Percentiles rank a stretch among this genome's conserved stretches.
Evolutionary conservation across 352 stramenopile species (phyloP).

Genomic region (Globisporangium apiculatum): DNA sequence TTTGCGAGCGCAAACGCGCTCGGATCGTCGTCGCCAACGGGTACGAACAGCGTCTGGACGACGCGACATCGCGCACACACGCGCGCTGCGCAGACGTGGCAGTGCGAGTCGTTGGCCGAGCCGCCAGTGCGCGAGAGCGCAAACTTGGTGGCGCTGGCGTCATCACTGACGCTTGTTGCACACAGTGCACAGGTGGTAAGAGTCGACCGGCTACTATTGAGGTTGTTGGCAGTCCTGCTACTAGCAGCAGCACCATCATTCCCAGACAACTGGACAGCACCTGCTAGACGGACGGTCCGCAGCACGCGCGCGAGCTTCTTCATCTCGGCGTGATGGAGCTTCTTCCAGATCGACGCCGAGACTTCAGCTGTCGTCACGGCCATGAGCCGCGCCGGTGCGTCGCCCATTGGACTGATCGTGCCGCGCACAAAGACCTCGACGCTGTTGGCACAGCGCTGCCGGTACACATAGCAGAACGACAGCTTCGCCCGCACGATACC

Average conservation of each 20-base stretch:
- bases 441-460: constrained; percentile 20
- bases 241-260: background rate
- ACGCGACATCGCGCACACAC: constrained; percentile 5
- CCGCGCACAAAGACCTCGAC: constrained; percentile 39
- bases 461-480: constrained; percentile 39
- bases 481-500: constrained; percentile 31
- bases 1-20: background rate
- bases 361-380: constrained; percentile 14
- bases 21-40: background rate
- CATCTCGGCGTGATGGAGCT: constrained; percentile 22
- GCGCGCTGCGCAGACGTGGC: background rate
- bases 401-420: constrained; percentile 22
- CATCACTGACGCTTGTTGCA: background rate
- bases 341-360: constrained; percentile 1
- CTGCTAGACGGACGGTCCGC: background rate
- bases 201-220: background rate
- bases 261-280: too few species aligned
- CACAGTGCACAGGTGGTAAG: background rate
- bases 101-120: background rate
- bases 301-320: constrained; percentile 29
- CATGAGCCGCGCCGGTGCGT: constrained; percentile 19
- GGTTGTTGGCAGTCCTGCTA: background rate
- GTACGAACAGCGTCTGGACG: constrained; percentile 12
- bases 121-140: background rate
- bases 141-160: background rate